Evolutionary conservation across 2,329 filamentous ascomycete species (phyloP).

Genomic region (Leptosphaerulina australis): DNA sequence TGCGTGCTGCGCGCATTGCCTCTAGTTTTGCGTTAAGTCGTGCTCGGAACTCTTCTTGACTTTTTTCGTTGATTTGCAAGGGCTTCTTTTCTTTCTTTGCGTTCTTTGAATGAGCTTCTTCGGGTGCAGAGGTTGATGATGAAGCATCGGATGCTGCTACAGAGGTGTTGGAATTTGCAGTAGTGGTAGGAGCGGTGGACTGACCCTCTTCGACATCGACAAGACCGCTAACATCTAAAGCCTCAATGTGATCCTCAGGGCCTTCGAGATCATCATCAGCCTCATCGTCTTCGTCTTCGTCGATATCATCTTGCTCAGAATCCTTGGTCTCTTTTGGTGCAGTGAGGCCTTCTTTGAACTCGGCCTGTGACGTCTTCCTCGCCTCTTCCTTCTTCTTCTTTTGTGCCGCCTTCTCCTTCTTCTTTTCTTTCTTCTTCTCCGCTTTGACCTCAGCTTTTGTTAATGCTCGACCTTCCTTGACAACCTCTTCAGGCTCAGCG

Average conservation of each 20-base stretch:
- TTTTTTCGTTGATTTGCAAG: slow-evolving; percentile 45
- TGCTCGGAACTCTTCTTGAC: slow-evolving; percentile 76
- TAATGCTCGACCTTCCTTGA: slow-evolving; percentile 47
- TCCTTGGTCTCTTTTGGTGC: slow-evolving; percentile 33
- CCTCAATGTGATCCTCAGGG: slow-evolving; percentile 41
- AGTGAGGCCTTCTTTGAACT: slow-evolving; percentile 37
- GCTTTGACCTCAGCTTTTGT: slow-evolving; percentile 51
- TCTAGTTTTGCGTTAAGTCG: slow-evolving; percentile 84
- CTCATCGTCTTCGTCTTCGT: slow-evolving; percentile 32
- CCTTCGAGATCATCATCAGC: slow-evolving; percentile 32
- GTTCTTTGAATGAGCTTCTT: slow-evolving; percentile 33
- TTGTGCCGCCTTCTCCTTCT: slow-evolving; percentile 54
- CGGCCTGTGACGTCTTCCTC: slow-evolving; percentile 38
- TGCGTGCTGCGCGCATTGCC: slow-evolving; percentile 80
- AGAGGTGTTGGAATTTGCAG: slow-evolving; percentile 47
- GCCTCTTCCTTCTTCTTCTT: slow-evolving; percentile 47
- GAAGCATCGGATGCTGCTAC: slow-evolving; percentile 52
- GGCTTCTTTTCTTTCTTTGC: slow-evolving; percentile 42
- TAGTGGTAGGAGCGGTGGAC: slow-evolving; percentile 42
- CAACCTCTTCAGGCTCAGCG: slow-evolving; percentile 22
- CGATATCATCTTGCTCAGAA: slow-evolving; percentile 32
- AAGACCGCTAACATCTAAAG: slow-evolving; percentile 46
- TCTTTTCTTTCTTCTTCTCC: slow-evolving; percentile 54
- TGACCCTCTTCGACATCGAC: slow-evolving; percentile 41
- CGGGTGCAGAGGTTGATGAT: slow-evolving; percentile 55